Percentiles rank a stretch among this genome's conserved stretches.
Evolutionary conservation across 768 basidiomycete species (phyloP).

Genomic region (Lactifluus subvellereus): DNA sequence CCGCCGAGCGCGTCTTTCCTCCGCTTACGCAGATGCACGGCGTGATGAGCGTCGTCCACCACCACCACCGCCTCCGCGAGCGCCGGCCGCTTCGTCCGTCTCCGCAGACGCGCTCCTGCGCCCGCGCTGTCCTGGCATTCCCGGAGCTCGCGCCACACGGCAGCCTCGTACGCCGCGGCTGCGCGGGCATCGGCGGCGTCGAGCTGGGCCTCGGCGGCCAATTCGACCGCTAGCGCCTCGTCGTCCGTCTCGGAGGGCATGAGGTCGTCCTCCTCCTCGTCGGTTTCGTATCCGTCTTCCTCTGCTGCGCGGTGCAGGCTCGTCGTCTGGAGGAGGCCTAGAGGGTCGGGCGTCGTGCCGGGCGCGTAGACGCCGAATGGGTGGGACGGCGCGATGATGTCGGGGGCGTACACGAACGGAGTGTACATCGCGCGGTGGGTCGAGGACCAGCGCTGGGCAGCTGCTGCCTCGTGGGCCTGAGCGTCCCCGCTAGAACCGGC

Average conservation of each 20-base stretch:
- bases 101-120: neutral
- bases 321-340: constrained; percentile 2
- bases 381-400: constrained; percentile 20
- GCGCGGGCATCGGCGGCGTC: constrained; percentile 35
- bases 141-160: constrained; percentile 35
- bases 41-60: neutral
- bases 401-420: constrained; percentile 35
- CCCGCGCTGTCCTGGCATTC: neutral
- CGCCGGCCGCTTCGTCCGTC: neutral
- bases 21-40: constrained; percentile 1
- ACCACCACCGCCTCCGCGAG: neutral
- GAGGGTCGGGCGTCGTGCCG: neutral
- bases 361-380: constrained; percentile 28
- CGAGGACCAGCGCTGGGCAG: constrained; percentile 13
- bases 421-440: constrained; percentile 32
- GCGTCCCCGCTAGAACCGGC: neutral
- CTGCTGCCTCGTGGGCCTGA: neutral
- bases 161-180: constrained; percentile 35
- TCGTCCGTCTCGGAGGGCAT: constrained; percentile 35
- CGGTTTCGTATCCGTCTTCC: neutral
- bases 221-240: constrained; percentile 34
- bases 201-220: constrained; percentile 39
- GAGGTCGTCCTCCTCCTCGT: constrained; percentile 14
- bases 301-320: neutral
- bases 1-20: neutral